These are phyloP conservation scores for Verticillium tricorpus DNA, from an alignment of 2,329 filamentous ascomycete species.

Conservation along the genomic window DNA sequence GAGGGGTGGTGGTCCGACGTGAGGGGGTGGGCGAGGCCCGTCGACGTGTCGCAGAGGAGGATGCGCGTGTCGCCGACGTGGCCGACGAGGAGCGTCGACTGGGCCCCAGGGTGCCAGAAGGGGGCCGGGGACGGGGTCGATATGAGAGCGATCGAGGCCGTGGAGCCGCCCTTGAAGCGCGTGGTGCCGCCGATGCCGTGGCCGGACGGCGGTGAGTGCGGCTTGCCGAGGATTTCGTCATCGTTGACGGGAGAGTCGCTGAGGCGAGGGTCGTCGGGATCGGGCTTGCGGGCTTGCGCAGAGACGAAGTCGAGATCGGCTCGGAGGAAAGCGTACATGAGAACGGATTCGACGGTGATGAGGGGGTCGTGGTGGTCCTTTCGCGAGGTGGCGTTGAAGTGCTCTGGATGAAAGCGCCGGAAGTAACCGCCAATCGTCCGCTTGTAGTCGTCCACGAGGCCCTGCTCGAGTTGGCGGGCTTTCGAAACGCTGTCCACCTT, in stretches of 20 bases:
- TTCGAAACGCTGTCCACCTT: conserved; percentile 52
- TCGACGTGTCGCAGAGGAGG: conserved; percentile 80
- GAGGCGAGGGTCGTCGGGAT: conserved; percentile 64
- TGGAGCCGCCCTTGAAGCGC: conserved; percentile 91
- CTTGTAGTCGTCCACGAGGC: conserved; percentile 73
- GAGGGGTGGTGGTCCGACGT: conserved; percentile 92
- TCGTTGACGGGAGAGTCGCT: conserved; percentile 78
- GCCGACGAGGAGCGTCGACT: conserved; percentile 77
- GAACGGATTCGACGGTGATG: conserved; percentile 67
- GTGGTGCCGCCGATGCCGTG: conserved; percentile 66
- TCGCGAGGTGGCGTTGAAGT: conserved; percentile 49
- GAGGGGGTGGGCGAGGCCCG: conserved; percentile 72
- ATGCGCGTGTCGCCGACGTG: conserved; percentile 94
- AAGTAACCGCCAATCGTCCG: conserved; percentile 91
- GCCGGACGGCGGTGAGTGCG: conserved; percentile 48
- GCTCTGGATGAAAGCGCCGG: conserved; percentile 76
- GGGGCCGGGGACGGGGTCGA: conserved; percentile 87
- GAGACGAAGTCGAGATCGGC: conserved; percentile 93
- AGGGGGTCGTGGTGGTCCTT: conserved; percentile 17
- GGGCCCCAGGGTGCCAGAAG: conserved; percentile 89
- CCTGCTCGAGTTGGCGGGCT: conserved; percentile 64
- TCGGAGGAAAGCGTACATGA: conserved; percentile 89
- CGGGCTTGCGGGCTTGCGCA: conserved; percentile 79
- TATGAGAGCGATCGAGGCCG: conserved; percentile 83
- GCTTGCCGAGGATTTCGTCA: conserved; percentile 72